A percentile compares a stretch with the other conserved stretches of the same genome.
These are phyloP conservation scores for Stipa capillata DNA, from an alignment of 176 grass and related monocot genomes.

Conservation along the genomic window DNA sequence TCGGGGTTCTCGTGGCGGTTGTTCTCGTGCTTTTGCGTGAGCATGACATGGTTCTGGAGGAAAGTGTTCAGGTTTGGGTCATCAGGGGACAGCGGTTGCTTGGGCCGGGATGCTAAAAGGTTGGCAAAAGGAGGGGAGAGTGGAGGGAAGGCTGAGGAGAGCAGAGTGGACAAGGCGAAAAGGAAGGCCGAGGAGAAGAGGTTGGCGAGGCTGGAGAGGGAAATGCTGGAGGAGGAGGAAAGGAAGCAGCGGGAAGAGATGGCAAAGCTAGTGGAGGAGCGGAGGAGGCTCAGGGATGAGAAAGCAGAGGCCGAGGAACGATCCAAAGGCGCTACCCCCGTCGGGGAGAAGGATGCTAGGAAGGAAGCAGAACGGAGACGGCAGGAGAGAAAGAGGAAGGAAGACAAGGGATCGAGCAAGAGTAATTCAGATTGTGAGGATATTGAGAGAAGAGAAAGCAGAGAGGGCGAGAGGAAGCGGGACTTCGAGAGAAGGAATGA, in stretches of 20 bases:
- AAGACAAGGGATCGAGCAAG: slow-evolving; percentile 72
- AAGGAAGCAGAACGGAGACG: slow-evolving; percentile 53
- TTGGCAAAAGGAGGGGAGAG: slow-evolving; percentile 49
- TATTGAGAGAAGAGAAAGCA: slow-evolving; percentile 44
- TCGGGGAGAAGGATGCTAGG: slow-evolving; percentile 62
- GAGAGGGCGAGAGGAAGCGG: slow-evolving; percentile 47
- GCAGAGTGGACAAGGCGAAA: slow-evolving; percentile 59
- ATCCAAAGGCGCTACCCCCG: slow-evolving; percentile 46
- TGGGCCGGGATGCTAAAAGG: slow-evolving; percentile 27
- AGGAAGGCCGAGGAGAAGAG: slow-evolving; percentile 91
- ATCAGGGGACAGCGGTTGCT: slow-evolving; percentile 21
- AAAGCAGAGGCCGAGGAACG: slow-evolving; percentile 74
- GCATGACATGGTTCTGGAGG: slow-evolving; percentile 45
- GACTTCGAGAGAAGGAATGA: slow-evolving; percentile 51
- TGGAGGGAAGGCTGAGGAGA: slow-evolving; percentile 56
- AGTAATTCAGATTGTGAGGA: slow-evolving; percentile 93
- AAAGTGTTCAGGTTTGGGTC: slow-evolving; percentile 55
- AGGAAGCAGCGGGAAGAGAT: slow-evolving; percentile 90
- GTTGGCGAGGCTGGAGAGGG: slow-evolving; percentile 73
- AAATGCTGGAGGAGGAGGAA: slow-evolving; percentile 93
- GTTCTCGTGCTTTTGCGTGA: slow-evolving; percentile 14
- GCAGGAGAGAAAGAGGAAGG: slow-evolving; percentile 69
- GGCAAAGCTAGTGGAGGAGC: slow-evolving; percentile 79
- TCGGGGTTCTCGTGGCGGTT: slow-evolving; percentile 37
- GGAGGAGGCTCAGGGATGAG: slow-evolving; percentile 74